These are phyloP conservation scores for Cyberlindnera xishuangbannaensis DNA, from an alignment of 805 yeast species.

Conservation along the genomic window DNA sequence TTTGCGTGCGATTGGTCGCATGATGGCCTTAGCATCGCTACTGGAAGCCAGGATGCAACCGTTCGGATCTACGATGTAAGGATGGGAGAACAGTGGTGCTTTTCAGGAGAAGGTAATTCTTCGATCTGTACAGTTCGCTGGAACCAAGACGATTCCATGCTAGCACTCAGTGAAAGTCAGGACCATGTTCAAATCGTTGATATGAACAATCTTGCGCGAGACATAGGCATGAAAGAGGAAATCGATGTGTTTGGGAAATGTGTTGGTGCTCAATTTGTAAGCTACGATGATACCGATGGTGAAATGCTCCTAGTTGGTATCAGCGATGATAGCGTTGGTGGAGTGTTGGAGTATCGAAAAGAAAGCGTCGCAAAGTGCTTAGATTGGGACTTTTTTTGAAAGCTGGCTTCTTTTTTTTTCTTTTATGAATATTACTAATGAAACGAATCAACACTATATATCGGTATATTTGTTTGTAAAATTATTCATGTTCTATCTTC, in stretches of 20 bases:
- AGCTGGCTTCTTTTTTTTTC: too few relatives aligned
- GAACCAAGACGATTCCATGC: slow-evolving; percentile 15
- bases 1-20: slow-evolving; percentile 57
- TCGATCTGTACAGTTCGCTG: slow-evolving; percentile 27
- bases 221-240: too few relatives aligned
- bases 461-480: too few relatives aligned
- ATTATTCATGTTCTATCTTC: slow-evolving; percentile 29
- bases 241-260: slow-evolving; percentile 54
- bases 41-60: slow-evolving; percentile 60
- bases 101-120: slow-evolving; percentile 32
- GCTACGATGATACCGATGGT: slow-evolving; percentile 33
- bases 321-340: slow-evolving; percentile 52
- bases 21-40: slow-evolving; percentile 38
- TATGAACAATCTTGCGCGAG: slow-evolving; percentile 16
- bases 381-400: slow-evolving; percentile 32
- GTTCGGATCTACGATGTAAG: slow-evolving; percentile 49
- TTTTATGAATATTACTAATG: too few relatives aligned
- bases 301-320: slow-evolving; percentile 49
- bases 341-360: slow-evolving; percentile 43
- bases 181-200: background rate
- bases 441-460: too few relatives aligned
- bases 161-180: slow-evolving; percentile 38
- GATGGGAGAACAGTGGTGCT: slow-evolving; percentile 24
- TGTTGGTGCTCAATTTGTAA: slow-evolving; percentile 46
- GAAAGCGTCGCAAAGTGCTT: slow-evolving; percentile 31